phyloP scores from a whole-genome alignment of 192 early-diverging fungal genomes.

The Borealophlyctis nickersoniae region DNA sequence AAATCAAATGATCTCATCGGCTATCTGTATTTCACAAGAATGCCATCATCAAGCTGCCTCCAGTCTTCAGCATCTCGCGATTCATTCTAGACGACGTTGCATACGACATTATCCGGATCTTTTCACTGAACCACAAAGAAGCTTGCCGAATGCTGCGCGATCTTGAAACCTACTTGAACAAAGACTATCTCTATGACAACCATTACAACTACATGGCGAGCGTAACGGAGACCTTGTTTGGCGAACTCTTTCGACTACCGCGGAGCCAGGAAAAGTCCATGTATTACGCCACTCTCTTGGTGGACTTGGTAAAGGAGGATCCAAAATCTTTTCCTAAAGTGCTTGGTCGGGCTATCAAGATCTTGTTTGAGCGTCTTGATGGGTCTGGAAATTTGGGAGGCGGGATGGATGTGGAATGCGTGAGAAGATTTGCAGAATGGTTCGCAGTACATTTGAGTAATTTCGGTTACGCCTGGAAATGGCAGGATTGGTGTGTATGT shows the following conservation, averaged over 20 bases:
- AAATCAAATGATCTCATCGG: neutral
- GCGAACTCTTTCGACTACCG: conserved; percentile 59
- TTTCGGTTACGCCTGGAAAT: conserved; percentile 87
- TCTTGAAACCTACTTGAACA: conserved; percentile 40
- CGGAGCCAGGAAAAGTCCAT: conserved; percentile 40
- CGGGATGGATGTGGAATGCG: conserved; percentile 80
- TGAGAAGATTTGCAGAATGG: conserved; percentile 81
- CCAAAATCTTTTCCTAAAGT: conserved; percentile 55
- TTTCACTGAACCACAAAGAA: conserved; percentile 92
- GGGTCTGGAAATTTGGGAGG: conserved; percentile 20
- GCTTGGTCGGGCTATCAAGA: conserved; percentile 62
- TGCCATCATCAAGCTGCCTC: conserved; percentile 35
- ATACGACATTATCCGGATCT: conserved; percentile 74
- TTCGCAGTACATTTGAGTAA: conserved; percentile 91
- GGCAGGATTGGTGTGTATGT: conserved; percentile 68
- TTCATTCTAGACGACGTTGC: conserved; percentile 80
- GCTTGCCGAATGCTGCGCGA: conserved; percentile 68
- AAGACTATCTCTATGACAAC: conserved; percentile 30
- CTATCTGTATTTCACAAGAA: conserved; percentile 15
- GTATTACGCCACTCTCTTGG: conserved; percentile 70
- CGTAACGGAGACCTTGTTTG: conserved; percentile 57
- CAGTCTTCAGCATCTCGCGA: conserved; percentile 41
- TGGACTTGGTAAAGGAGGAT: conserved; percentile 70
- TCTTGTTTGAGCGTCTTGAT: conserved; percentile 63
- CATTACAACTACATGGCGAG: conserved; percentile 51